Evolutionary conservation across 495 filamentous ascomycete genomes (phyloP), one percentile per base, ranked within the genome.

Genomic region (Jackrogersella minutella): DNA sequence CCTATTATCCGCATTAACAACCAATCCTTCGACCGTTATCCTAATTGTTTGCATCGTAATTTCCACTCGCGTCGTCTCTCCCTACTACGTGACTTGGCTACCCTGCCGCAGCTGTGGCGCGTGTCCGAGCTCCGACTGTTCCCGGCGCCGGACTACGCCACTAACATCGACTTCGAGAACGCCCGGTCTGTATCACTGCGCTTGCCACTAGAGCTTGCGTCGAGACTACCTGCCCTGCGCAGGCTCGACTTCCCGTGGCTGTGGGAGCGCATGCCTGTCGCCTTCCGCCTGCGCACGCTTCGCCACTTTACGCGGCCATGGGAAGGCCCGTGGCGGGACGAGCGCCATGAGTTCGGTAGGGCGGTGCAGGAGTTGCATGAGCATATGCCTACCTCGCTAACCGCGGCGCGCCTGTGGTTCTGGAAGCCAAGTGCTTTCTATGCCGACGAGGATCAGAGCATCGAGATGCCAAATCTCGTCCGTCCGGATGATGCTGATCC

Each of bases 281-380:
- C n/a, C n/a, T n/a, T 58, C 30, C 41, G 39, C 2, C 39, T 55
- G 26, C 52, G 58, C 40, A 36, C 62, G 17, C 39, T 71, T 24
- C 61, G 64, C 58, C 57, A 64, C 40, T 69, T 60, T 40, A 51
- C 64, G n/a, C 62, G 64, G 5, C 47, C 58, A 16, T 73, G 68
- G 68, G 58, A 68, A 66, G 71, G 71, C 21, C 68, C 68, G 21
- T 64, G 60, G 71, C 71, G 71, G 1, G 68, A 73, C 39, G 68
- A 62, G 19, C 71, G 71, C 33, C 55, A 58, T 39, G 68, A 66
- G 40, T 73, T 73, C 33, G 71, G 68, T 14, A 46, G 56, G 31
- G 57, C 56, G 41, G 58, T 69, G 53, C 30, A 41, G 14, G 51
- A 68, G 9, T 17, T 55, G 17, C 59, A 62, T 39, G 39, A 59